Evolutionary conservation across 2,329 filamentous ascomycete species (phyloP), one percentile per base, ranked within the genome.

Genomic region (Calonectria pseudoturangicola): DNA sequence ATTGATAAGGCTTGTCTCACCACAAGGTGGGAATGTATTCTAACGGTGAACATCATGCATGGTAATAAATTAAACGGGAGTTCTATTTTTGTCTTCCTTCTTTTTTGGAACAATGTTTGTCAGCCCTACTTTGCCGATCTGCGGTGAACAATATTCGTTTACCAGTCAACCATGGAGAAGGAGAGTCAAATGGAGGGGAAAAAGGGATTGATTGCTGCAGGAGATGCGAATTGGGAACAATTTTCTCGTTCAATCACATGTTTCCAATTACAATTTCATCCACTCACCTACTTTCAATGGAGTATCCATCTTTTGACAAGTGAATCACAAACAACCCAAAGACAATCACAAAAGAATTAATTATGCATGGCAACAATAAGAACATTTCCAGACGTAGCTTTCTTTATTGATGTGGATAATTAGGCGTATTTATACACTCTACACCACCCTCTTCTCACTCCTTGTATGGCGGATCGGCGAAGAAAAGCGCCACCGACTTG

Each of bases 381-480:
- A 9, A 30, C 27, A 18, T 51, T 60, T 41, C 21, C 21, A 41
- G n/a, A 60, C 39, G 21, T 60, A 60, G n/a, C n/a, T 60, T 60
- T 60, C n/a, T 60, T 60, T 60, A 25, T 60, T 60, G 39, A 60
- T 60, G 54, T 60, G 33, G 54, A 27, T 36, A 39, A 60, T 60
- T 60, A 60, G 33, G 54, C 33, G 33, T 60, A 41, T 60, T 48
- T 60, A 60, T 60, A 48, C 41, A 48, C 60, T 64, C 60, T 64
- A 45, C 60, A 30, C n/a, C 41, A 27, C 54, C 25, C 33, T 21
- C 21, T 33, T 56, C 30, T 33, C 54, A 41, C 45, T 27, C 54
- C 54, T 41, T 28, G 12, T 16, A 39, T 60, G 54, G 21, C 21
- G 25, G 54, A 60, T 33, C 12, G 50, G 30, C 30, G 27, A 54